These are phyloP conservation scores for Cyclotella distinguenda DNA, from an alignment of 108 stramenopile genomes.

Conservation along the genomic window DNA sequence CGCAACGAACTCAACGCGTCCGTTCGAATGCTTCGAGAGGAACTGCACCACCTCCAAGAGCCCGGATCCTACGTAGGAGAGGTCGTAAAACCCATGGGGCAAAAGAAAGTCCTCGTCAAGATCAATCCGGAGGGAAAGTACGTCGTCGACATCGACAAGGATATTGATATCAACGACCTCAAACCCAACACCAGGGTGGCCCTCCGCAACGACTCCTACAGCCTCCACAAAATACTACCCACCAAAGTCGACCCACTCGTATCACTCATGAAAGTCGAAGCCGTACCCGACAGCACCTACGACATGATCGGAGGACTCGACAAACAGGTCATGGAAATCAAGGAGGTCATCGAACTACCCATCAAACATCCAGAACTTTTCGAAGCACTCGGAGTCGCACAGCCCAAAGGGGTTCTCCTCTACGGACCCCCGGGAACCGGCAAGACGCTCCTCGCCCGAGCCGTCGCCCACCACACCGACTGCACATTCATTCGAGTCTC, in stretches of 20 bases:
- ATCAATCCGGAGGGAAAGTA: constrained; percentile 99
- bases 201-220: constrained; percentile 97
- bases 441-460: constrained; percentile 99
- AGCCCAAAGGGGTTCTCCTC: constrained; percentile 97
- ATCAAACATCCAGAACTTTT: constrained; percentile 99
- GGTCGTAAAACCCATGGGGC: constrained; percentile 99
- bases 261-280: constrained; percentile 99
- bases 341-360: constrained; percentile 99
- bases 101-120: constrained; percentile 97
- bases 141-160: constrained; percentile 96
- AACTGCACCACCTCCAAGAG: constrained; percentile 97
- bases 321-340: constrained; percentile 99
- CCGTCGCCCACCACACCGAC: constrained; percentile 99
- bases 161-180: constrained; percentile 95
- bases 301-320: constrained; percentile 99
- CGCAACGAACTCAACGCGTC: constrained; percentile 97
- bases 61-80: constrained; percentile 98
- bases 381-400: constrained; percentile 96
- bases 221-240: constrained; percentile 97
- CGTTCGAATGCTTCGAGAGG: constrained; percentile 96
- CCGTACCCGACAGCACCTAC: constrained; percentile 99
- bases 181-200: constrained; percentile 98
- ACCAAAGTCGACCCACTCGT: constrained; percentile 99
- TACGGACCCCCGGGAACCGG: constrained; percentile 99
- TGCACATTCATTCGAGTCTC: constrained; percentile 99